A percentile compares a stretch with the other conserved stretches of the same genome.
These are phyloP conservation scores for Amylostereum areolatum DNA, from an alignment of 1,284 basidiomycete genomes.

Conservation along the genomic window DNA sequence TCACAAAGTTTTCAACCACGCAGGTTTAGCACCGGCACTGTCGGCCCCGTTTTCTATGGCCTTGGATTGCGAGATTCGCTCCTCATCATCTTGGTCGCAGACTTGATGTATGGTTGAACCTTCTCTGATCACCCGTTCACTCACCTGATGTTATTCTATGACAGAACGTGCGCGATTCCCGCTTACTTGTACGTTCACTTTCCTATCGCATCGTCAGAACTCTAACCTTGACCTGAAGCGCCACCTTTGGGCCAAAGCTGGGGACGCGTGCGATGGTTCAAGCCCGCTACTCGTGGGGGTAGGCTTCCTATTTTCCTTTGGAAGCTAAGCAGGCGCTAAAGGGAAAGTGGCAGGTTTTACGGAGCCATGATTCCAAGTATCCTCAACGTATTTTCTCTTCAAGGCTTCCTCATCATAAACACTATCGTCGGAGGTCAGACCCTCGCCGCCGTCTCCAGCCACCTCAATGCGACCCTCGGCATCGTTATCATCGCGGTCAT, in stretches of 20 bases:
- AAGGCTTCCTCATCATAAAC: constrained; percentile 70
- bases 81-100: constrained; percentile 45
- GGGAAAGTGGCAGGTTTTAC: constrained; percentile 44
- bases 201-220: neutral
- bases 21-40: constrained; percentile 49
- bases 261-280: too few species aligned
- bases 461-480: constrained; percentile 52
- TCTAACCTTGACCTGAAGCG: constrained; percentile 22
- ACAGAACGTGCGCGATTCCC: constrained; percentile 24
- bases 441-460: constrained; percentile 51
- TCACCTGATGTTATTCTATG: neutral
- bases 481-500: constrained; percentile 75
- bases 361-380: constrained; percentile 56
- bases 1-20: neutral
- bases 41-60: constrained; percentile 54
- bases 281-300: constrained; percentile 52
- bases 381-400: constrained; percentile 58
- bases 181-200: constrained; percentile 47
- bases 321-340: neutral
- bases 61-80: constrained; percentile 49
- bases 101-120: constrained; percentile 36
- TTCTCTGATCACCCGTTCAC: too few species aligned
- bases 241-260: constrained; percentile 57
- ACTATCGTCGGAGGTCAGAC: constrained; percentile 74
- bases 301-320: neutral